Percentiles rank a stretch among this genome's conserved stretches.
phyloP scores from a whole-genome alignment of 768 basidiomycete genomes.

The Boletus subcaerulescens region DNA sequence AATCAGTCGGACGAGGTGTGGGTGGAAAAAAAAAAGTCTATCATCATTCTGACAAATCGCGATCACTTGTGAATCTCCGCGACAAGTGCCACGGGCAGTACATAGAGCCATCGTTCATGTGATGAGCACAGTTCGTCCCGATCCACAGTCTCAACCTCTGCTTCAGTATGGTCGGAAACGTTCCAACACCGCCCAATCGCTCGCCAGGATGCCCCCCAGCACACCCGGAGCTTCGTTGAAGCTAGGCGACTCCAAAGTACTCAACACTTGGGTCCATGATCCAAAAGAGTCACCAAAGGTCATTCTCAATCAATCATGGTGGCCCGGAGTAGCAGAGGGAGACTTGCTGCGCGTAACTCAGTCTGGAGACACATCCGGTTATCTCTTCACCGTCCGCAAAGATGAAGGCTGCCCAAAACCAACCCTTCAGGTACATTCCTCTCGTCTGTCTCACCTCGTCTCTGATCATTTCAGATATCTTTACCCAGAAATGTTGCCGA shows the following conservation, averaged over 20 bases:
- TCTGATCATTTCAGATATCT: slow-evolving; percentile 52
- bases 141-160: slow-evolving; percentile 49
- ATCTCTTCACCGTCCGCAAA: slow-evolving; percentile 67
- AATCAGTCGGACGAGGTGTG: too few species aligned
- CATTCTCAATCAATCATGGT: slow-evolving; percentile 68
- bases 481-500: slow-evolving; percentile 72
- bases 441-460: neutral
- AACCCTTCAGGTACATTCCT: slow-evolving; percentile 55
- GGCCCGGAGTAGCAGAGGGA: slow-evolving; percentile 77
- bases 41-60: neutral
- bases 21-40: neutral
- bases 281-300: slow-evolving; percentile 56
- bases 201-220: slow-evolving; percentile 44
- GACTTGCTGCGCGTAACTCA: slow-evolving; percentile 63
- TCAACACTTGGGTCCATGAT: slow-evolving; percentile 78
- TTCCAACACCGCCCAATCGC: slow-evolving; percentile 73
- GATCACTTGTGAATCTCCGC: neutral
- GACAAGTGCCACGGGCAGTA: neutral
- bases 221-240: slow-evolving; percentile 40
- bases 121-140: slow-evolving; percentile 62
- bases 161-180: slow-evolving; percentile 55
- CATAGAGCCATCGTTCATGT: neutral
- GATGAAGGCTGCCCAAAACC: slow-evolving; percentile 60
- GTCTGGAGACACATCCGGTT: slow-evolving; percentile 39
- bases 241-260: slow-evolving; percentile 57